phyloP scores from a whole-genome alignment of 345 rosid species.

The Noccaea caerulescens region DNA sequence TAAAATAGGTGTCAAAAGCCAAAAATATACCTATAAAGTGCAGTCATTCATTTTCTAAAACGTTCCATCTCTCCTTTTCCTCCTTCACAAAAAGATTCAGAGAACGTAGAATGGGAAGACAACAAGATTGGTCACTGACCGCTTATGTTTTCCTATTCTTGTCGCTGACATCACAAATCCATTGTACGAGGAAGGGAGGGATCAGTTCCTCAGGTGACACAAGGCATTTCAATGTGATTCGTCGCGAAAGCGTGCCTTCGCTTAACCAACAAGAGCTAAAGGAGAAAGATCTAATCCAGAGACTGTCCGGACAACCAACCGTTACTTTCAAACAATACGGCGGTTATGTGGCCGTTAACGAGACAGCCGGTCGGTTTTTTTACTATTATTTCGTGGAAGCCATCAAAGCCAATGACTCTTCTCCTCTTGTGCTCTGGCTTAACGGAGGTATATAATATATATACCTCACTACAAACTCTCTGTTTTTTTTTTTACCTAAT shows the following conservation, averaged over 20 bases:
- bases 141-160: constrained; percentile 15
- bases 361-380: constrained; percentile 51
- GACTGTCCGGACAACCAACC: constrained; percentile 59
- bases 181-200: neutral
- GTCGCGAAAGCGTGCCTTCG: too few relatives aligned
- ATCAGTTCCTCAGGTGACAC: too few relatives aligned
- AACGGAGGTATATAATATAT: constrained; percentile 54
- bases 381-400: constrained; percentile 74
- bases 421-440: constrained; percentile 83
- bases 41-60: neutral
- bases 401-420: constrained; percentile 33
- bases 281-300: constrained; percentile 55
- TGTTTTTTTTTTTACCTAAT: too few relatives aligned
- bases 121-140: neutral
- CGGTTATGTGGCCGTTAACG: constrained; percentile 59
- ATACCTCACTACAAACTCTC: too few relatives aligned
- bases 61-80: neutral
- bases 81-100: neutral
- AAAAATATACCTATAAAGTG: too few relatives aligned
- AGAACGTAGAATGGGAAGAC: constrained; percentile 24
- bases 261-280: constrained; percentile 32
- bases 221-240: too few relatives aligned
- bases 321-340: constrained; percentile 58
- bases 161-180: constrained; percentile 11
- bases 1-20: too few relatives aligned